A percentile compares a stretch with the other conserved stretches of the same genome.
phyloP scores from a whole-genome alignment of 1,284 basidiomycete genomes.

The Lentinus polychrous region DNA sequence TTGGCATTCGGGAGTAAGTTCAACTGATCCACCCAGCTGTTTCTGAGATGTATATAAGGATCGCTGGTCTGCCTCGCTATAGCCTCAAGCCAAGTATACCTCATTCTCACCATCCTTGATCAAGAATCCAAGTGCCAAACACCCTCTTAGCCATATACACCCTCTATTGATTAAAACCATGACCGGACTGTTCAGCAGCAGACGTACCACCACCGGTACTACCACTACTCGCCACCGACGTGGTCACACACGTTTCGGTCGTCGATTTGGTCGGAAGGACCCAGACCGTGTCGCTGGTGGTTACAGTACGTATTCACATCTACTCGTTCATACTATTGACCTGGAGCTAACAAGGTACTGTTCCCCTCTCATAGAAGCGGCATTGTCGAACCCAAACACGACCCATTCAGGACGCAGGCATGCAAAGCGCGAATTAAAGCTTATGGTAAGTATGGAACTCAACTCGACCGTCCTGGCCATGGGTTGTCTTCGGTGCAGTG shows the following conservation, averaged over 20 bases:
- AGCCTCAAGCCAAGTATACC: too few species aligned
- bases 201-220: not conserved
- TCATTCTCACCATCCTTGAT: too few species aligned
- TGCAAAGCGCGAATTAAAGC: conserved; percentile 37
- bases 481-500: conserved; percentile 1
- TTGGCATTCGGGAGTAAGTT: too few species aligned
- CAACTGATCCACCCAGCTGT: too few species aligned
- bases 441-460: conserved; percentile 31
- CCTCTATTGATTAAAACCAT: not conserved
- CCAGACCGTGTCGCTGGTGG: conserved; percentile 40
- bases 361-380: conserved; percentile 30
- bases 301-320: conserved; percentile 32
- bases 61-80: too few species aligned
- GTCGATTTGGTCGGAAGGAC: conserved; percentile 25
- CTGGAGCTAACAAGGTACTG: too few species aligned
- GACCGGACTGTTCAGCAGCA: not conserved
- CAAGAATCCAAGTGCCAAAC: too few species aligned
- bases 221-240: not conserved
- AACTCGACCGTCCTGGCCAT: not conserved
- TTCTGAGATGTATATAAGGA: too few species aligned
- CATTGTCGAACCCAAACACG: conserved; percentile 44
- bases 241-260: not conserved
- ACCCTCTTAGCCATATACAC: not conserved
- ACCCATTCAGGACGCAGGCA: conserved; percentile 35
- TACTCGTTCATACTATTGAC: not conserved